phyloP scores from a whole-genome alignment of 2,329 filamentous ascomycete genomes.

The Ciborinia camelliae region DNA sequence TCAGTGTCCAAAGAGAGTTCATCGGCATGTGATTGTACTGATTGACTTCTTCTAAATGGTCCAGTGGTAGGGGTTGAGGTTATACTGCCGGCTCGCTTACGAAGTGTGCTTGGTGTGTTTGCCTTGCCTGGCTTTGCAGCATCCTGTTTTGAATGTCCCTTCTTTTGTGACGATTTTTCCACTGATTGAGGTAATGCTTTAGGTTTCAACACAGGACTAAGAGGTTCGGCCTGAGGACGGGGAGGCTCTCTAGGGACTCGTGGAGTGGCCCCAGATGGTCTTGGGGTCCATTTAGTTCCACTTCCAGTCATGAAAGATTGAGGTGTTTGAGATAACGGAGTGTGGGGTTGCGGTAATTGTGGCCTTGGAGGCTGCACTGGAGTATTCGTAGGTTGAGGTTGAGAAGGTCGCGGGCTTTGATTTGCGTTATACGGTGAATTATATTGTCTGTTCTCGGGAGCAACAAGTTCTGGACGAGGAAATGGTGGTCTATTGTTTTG shows the following conservation, averaged over 20 bases:
- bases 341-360: conserved; percentile 29
- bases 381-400: conserved; percentile 11
- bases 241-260: conserved; percentile 39
- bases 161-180: conserved; percentile 30
- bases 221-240: conserved; percentile 56
- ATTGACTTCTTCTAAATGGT: conserved; percentile 43
- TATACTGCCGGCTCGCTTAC: conserved; percentile 31
- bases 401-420: conserved; percentile 27
- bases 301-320: conserved; percentile 32
- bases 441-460: conserved; percentile 34
- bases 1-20: conserved; percentile 47
- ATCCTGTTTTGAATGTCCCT: conserved; percentile 20
- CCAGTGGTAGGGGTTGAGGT: conserved; percentile 36
- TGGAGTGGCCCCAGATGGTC: conserved; percentile 58
- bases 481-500: conserved; percentile 29
- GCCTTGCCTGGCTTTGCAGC: conserved; percentile 17
- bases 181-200: conserved; percentile 38
- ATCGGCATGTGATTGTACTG: conserved; percentile 47
- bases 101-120: conserved; percentile 22
- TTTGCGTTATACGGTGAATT: conserved; percentile 37
- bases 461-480: conserved; percentile 25
- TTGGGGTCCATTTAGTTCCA: conserved; percentile 58
- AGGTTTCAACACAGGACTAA: conserved; percentile 51
- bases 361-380: conserved; percentile 21
- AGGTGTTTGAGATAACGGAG: conserved; percentile 27